Percentiles rank a stretch among this genome's conserved stretches.
phyloP scores from a whole-genome alignment of 495 filamentous ascomycete genomes.

The Hyphodiscus hymeniophilus region DNA sequence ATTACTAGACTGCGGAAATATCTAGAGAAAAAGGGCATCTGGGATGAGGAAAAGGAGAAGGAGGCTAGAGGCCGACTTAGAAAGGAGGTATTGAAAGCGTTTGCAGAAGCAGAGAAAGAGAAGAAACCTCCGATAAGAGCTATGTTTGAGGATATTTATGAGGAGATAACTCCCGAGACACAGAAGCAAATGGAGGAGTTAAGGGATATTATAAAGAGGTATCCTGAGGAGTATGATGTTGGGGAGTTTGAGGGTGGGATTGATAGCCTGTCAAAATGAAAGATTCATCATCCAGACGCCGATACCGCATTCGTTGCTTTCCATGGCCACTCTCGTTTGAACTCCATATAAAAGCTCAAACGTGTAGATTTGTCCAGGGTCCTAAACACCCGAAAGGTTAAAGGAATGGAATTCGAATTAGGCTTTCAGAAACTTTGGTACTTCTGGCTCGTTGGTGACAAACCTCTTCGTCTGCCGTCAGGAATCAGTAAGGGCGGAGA shows the following conservation, averaged over 20 bases:
- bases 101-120: constrained; percentile 78
- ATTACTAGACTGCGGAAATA: constrained; percentile 88
- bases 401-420: too few relatives aligned
- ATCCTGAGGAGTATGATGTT: constrained; percentile 90
- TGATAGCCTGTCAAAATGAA: constrained; percentile 36
- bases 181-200: constrained; percentile 72
- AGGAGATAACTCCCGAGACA: constrained; percentile 75
- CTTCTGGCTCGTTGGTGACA: too few relatives aligned
- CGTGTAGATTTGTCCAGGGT: too few relatives aligned
- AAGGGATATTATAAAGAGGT: constrained; percentile 67
- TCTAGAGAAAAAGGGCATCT: constrained; percentile 70
- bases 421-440: too few relatives aligned
- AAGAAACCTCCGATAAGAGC: constrained; percentile 73
- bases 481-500: too few relatives aligned
- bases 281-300: too few relatives aligned
- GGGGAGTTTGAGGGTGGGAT: constrained; percentile 68
- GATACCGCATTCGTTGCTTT: too few relatives aligned
- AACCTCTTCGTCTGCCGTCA: too few relatives aligned
- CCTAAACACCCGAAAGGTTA: too few relatives aligned
- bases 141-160: constrained; percentile 85
- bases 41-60: constrained; percentile 79
- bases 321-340: too few relatives aligned
- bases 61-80: constrained; percentile 57
- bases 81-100: constrained; percentile 73
- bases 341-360: too few relatives aligned